Evolutionary conservation across 1,284 basidiomycete species (phyloP), one percentile per base, ranked within the genome.

Genomic region (Coniferiporia weirii): DNA sequence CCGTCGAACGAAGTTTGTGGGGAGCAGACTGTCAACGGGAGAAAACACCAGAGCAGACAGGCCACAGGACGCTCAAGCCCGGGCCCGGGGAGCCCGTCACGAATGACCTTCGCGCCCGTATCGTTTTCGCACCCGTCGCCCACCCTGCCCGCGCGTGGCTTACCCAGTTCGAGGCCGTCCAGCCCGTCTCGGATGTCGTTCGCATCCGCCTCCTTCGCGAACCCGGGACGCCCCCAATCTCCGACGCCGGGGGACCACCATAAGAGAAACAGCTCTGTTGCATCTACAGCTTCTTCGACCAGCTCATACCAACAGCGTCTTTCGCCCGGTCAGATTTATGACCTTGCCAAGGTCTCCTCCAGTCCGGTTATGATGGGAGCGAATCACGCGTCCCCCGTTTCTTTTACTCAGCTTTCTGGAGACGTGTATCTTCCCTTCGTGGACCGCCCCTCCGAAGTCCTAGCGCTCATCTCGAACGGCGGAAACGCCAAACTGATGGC

Each of bases 371-470:
- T 59, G 35, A 50, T 60, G 51, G 46, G 47, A 47, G 51, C 61
- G 52, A 45, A 57, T 56, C 52, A 56, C 55, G 34, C 59, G 62
- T 64, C 71, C 0, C 79, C 79, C 3, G 79, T 80, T 4, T 81
- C 80, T 0, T 91, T 91, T 68, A 89, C 84, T 1, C 80, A 82
- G 1, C 76, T 92, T 1, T 84, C 87, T 1, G 79, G 81, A 35
- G 81, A 85, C 56, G 79, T 90, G 50, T 85, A 80, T 65, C 79
- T 91, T 17, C 89, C 89, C 1, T 92, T 91, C 72, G 76, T 91
- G 61, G 83, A 91, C 64, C 81, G 89, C 19, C 79, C 87, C 0
- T 70, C 73, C 0, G 89, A 92, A 67, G 86, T 91, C 3, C 61
- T 78, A 6, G 69, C 77, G 2, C 77, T 92, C 44, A 80, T 91